A percentile compares a stretch with the other conserved stretches of the same genome.
Evolutionary conservation across 768 basidiomycete genomes (phyloP).

Genomic region (Ramaria sp.): DNA sequence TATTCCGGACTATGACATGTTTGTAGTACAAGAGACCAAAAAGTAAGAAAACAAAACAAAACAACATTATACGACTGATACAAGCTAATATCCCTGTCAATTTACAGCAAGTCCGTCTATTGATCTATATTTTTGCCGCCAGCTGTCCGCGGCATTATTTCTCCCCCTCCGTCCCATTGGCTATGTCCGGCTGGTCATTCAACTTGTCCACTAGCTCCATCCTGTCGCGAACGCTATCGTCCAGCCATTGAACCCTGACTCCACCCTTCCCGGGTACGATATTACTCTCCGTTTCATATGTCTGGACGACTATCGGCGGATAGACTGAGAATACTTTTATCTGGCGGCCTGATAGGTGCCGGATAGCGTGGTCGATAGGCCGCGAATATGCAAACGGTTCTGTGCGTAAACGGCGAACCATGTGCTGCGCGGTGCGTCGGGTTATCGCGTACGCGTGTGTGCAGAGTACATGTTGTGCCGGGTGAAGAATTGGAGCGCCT

Average conservation of each 20-base stretch:
- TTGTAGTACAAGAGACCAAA: too few relatives aligned
- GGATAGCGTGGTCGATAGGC: slow-evolving; percentile 5
- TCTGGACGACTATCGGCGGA: slow-evolving; percentile 5
- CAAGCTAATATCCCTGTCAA: too few relatives aligned
- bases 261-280: slow-evolving; percentile 1
- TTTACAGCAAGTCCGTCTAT: too few relatives aligned
- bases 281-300: slow-evolving; percentile 5
- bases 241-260: background rate
- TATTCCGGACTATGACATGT: too few relatives aligned
- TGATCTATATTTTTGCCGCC: too few relatives aligned
- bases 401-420: background rate
- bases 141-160: too few relatives aligned
- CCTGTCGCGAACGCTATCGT: slow-evolving; percentile 2
- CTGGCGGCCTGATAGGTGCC: background rate
- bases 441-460: slow-evolving; percentile 5
- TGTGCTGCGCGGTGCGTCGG: background rate
- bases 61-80: too few relatives aligned
- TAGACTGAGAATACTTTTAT: slow-evolving; percentile 2
- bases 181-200: too few relatives aligned
- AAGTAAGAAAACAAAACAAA: too few relatives aligned
- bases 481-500: slow-evolving; percentile 1
- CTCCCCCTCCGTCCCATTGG: too few relatives aligned
- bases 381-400: slow-evolving; percentile 7
- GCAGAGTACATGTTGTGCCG: background rate
- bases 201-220: background rate